A percentile compares a stretch with the other conserved stretches of the same genome.
These are phyloP conservation scores for Suillus ampliporus DNA, from an alignment of 768 basidiomycete genomes.

Conservation along the genomic window DNA sequence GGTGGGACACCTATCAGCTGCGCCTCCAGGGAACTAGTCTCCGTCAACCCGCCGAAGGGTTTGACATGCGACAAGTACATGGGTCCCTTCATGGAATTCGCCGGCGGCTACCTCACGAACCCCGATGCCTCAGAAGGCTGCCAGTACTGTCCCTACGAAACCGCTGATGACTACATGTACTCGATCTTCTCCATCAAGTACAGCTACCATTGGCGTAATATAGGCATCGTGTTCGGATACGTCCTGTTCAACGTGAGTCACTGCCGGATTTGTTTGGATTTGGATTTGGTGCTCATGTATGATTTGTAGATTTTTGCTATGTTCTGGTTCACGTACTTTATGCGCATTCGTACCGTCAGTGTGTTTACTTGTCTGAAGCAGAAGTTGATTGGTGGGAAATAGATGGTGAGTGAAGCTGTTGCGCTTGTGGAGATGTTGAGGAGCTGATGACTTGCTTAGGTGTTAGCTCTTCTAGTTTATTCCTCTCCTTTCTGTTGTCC, in stretches of 20 bases:
- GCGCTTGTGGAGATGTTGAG: too few relatives aligned
- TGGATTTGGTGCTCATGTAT: not conserved
- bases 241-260: slow-evolving; percentile 50
- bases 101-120: slow-evolving; percentile 55
- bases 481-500: too few relatives aligned
- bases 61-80: slow-evolving; percentile 55
- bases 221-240: slow-evolving; percentile 51
- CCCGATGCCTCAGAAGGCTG: slow-evolving; percentile 44
- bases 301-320: not conserved
- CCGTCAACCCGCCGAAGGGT: slow-evolving; percentile 52
- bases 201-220: slow-evolving; percentile 50
- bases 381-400: not conserved
- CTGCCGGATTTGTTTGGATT: not conserved
- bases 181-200: slow-evolving; percentile 65
- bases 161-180: slow-evolving; percentile 57
- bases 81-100: slow-evolving; percentile 41
- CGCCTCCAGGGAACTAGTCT: slow-evolving; percentile 60
- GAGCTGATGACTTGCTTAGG: too few relatives aligned
- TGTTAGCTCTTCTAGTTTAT: too few relatives aligned
- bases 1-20: slow-evolving; percentile 59
- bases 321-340: not conserved
- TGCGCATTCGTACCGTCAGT: not conserved
- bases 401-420: too few relatives aligned
- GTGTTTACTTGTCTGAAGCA: not conserved
- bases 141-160: slow-evolving; percentile 57